phyloP scores from a whole-genome alignment of 768 basidiomycete species.

The Auriculariales sp. region DNA sequence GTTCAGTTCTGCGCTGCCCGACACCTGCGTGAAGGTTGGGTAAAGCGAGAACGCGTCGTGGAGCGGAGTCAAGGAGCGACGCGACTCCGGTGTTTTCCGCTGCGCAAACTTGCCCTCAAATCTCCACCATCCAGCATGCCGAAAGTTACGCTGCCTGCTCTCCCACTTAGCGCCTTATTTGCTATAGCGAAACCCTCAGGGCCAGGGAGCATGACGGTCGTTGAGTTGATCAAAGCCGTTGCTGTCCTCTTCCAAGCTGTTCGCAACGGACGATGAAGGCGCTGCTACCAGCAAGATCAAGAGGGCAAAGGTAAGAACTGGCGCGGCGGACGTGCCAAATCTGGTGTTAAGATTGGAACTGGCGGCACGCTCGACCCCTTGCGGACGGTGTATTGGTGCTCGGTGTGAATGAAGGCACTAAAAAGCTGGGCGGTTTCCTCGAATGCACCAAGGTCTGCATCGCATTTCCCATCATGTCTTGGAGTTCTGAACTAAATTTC shows the following conservation, averaged over 20 bases:
- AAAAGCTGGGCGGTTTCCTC: constrained; percentile 67
- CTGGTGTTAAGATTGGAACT: too few species aligned
- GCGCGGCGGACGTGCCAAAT: too few species aligned
- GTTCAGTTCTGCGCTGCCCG: too few species aligned
- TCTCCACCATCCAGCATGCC: too few species aligned
- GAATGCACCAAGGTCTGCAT: constrained; percentile 77
- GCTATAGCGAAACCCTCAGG: constrained; percentile 87
- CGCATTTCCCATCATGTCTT: too few species aligned
- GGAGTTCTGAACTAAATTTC: too few species aligned
- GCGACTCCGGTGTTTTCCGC: too few species aligned
- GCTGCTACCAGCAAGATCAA: constrained; percentile 22
- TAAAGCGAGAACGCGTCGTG: too few species aligned
- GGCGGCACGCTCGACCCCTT: constrained; percentile 94
- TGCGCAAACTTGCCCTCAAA: too few species aligned
- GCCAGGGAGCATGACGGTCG: constrained; percentile 78
- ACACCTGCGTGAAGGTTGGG: too few species aligned
- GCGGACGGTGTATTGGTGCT: constrained; percentile 92
- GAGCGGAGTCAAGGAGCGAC: too few species aligned
- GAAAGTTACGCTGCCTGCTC: constrained; percentile 32
- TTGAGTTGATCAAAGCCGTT: constrained; percentile 77
- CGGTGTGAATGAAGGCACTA: constrained; percentile 82
- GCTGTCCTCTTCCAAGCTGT: constrained; percentile 62
- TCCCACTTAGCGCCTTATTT: constrained; percentile 72
- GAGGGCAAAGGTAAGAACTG: constrained; percentile 35
- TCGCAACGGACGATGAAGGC: constrained; percentile 23